Conservation (phyloP, 768 basidiomycete genomes). For the Galerina sulciceps region DNA sequence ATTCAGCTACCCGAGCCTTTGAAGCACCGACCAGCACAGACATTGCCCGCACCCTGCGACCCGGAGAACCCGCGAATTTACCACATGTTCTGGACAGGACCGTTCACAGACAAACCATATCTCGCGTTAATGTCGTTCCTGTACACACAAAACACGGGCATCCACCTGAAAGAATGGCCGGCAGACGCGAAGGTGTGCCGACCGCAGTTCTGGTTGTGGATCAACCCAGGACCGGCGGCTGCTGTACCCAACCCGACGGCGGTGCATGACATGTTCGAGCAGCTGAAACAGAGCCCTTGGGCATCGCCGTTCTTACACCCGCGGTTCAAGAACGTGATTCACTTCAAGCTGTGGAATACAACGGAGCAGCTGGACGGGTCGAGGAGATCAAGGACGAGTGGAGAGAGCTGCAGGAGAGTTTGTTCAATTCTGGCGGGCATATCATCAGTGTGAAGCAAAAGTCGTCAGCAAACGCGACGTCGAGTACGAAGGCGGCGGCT, state of each 20-base stretch:
- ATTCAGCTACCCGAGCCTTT: conserved; percentile 52
- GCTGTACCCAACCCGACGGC: conserved; percentile 81
- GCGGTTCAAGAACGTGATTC: conserved; percentile 85
- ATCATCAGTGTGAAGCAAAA: conserved; percentile 64
- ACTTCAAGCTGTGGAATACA: conserved; percentile 96
- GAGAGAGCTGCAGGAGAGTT: conserved; percentile 67
- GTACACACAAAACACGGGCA: conserved; percentile 88
- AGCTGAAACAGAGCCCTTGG: conserved; percentile 85
- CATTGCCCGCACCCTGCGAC: conserved; percentile 62
- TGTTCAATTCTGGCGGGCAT: conserved; percentile 89
- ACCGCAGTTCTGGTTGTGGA: conserved; percentile 95
- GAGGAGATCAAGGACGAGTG: conserved; percentile 89
- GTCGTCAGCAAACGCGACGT: conserved; percentile 27
- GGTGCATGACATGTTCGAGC: conserved; percentile 78
- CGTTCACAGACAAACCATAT: conserved; percentile 97
- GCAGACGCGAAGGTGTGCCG: conserved; percentile 63
- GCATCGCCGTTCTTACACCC: conserved; percentile 90
- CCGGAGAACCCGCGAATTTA: conserved; percentile 79
- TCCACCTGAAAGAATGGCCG: conserved; percentile 58
- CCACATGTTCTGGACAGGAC: conserved; percentile 97
- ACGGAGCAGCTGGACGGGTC: conserved; percentile 90
- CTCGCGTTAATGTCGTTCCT: conserved; percentile 90
- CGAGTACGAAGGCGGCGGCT: conserved; percentile 56
- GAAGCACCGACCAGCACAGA: conserved; percentile 45
- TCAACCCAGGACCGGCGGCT: conserved; percentile 92